Evolutionary conservation across 192 early-diverging fungal genomes (phyloP).

Genomic region (Podila clonocystis): DNA sequence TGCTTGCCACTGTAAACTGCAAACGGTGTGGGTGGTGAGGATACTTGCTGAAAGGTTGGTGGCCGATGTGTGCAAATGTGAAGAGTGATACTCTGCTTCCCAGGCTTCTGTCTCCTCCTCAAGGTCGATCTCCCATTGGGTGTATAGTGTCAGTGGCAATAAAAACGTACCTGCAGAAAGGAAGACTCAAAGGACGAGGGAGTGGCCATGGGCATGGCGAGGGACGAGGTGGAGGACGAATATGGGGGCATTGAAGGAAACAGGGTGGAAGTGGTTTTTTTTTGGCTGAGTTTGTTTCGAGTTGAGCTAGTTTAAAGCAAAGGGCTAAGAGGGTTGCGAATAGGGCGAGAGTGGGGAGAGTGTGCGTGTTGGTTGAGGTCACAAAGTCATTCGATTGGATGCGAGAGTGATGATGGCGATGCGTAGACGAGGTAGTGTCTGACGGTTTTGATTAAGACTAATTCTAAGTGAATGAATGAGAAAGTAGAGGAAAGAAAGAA

Average conservation of each 20-base stretch:
- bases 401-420: neutral
- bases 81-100: too few species aligned
- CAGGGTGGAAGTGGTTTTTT: neutral
- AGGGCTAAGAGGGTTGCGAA: neutral
- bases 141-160: neutral
- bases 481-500: neutral
- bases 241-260: neutral
- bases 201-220: neutral
- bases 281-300: too few species aligned
- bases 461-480: neutral
- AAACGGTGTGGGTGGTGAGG: too few species aligned
- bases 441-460: too few species aligned
- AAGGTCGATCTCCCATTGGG: too few species aligned
- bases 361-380: neutral
- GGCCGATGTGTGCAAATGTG: too few species aligned
- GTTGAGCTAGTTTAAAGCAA: neutral
- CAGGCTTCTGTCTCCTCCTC: too few species aligned
- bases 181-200: neutral
- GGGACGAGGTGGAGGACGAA: neutral
- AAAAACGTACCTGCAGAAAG: neutral
- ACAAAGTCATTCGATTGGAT: conserved; percentile 1
- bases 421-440: too few species aligned
- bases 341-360: neutral
- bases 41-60: too few species aligned
- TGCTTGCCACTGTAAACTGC: too few species aligned